A percentile compares a stretch with the other conserved stretches of the same genome.
Conservation (phyloP, 345 rosid species). For the Moringa oleifera region DNA sequence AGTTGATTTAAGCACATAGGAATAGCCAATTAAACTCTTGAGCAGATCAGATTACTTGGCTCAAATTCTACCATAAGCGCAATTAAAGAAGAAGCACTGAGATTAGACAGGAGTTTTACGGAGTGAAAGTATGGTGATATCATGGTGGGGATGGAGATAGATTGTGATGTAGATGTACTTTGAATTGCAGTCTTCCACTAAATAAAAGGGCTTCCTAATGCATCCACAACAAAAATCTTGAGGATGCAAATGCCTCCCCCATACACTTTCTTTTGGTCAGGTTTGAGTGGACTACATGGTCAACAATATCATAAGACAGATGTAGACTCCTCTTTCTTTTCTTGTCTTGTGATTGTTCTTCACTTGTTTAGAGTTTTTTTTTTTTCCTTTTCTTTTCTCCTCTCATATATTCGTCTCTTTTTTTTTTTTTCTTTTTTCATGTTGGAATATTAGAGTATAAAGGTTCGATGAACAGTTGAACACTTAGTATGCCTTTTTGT, state of each 20-base stretch:
- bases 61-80: constrained; percentile 13
- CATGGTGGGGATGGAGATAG: constrained; percentile 18
- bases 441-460: constrained; percentile 9
- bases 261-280: constrained; percentile 18
- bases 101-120: not conserved
- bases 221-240: not conserved
- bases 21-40: not conserved
- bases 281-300: constrained; percentile 32
- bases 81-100: constrained; percentile 8
- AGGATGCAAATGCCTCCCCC: constrained; percentile 20
- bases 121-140: constrained; percentile 11
- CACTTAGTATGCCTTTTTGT: constrained; percentile 8
- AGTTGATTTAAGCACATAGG: constrained; percentile 13
- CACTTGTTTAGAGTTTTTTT: not conserved
- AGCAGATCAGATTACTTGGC: constrained; percentile 2
- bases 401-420: not conserved
- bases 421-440: not conserved
- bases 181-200: constrained; percentile 25
- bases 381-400: no score
- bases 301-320: constrained; percentile 52
- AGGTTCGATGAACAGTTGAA: not conserved
- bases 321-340: constrained; percentile 40
- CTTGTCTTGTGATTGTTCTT: constrained; percentile 33
- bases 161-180: constrained; percentile 23
- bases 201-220: constrained; percentile 5